Percentiles rank a stretch among this genome's conserved stretches.
Conservation (phyloP, 2,329 filamentous ascomycete genomes). For the Eurotiales sp. region DNA sequence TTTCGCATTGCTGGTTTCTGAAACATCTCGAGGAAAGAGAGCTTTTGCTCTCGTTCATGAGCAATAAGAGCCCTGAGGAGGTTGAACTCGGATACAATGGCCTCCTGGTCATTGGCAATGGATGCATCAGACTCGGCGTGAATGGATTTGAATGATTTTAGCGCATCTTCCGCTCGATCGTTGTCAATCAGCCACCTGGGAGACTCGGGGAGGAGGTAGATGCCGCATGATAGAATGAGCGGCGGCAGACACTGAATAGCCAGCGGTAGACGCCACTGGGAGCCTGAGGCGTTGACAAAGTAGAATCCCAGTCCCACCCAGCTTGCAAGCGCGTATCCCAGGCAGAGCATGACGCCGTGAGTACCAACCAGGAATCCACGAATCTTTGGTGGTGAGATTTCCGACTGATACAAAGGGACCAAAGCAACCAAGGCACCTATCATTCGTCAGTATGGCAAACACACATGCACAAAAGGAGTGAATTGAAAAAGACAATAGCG, state of each 20-base stretch:
- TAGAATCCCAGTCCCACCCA: conserved; percentile 26
- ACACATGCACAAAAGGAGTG: neutral
- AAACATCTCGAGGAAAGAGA: conserved; percentile 15
- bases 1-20: conserved; percentile 16
- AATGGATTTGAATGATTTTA: conserved; percentile 4
- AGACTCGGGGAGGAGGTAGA: conserved; percentile 19
- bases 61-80: neutral
- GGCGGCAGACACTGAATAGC: conserved; percentile 20
- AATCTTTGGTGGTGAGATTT: conserved; percentile 25
- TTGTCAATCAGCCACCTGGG: conserved; percentile 21
- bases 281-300: conserved; percentile 19
- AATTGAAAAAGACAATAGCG: neutral
- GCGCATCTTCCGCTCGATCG: conserved; percentile 19
- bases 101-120: conserved; percentile 9
- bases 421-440: conserved; percentile 12
- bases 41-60: conserved; percentile 8
- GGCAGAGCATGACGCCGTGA: conserved; percentile 25
- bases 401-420: conserved; percentile 23
- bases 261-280: conserved; percentile 24
- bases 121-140: conserved; percentile 9
- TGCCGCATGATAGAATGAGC: conserved; percentile 15
- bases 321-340: conserved; percentile 22
- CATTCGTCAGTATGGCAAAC: neutral
- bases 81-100: conserved; percentile 7
- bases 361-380: conserved; percentile 24